Base-by-base conservation (phyloP, 345 rosid species). In the Aquilaria yunnanensis region DNA sequence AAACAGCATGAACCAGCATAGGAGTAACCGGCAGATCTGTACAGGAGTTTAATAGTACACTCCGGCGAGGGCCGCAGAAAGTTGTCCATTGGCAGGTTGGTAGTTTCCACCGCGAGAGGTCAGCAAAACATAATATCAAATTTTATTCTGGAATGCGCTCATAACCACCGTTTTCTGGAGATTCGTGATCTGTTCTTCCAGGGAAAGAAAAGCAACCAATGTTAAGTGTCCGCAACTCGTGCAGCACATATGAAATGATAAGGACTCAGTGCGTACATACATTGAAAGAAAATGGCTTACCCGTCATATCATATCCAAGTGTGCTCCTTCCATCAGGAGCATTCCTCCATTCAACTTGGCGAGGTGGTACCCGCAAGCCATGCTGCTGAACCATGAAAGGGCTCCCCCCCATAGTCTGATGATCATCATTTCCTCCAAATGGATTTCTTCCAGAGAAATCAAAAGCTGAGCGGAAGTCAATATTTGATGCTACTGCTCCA, bases 101-200 rank as follows among this genome's bases (percentile, higher is more conserved):
- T 61, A 61, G 8, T 43, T 34, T 13, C 62, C 55, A 59, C 2
- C 9, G 49, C 14, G 47, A 16, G 57, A 61, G 43, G 43, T 37
- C 1, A 6, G 41, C 16, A 48, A 12, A 50, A 55, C 51, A 56
- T 29, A 46, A 37, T 49, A 37, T 37, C 43, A 9, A 37, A 37
- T 37, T 66, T 72, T 76, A 85, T 49, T 71, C 82, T 46, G 64
- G 69, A 58, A 65, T 66, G 72, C 71, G 81, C 56, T 82, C 79
- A 12, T 76, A 82, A 54, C 80, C 83, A 54, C 85, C 83, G 53
- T 85, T 85, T 80, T 74, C 85, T 1, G 87, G 81, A 51, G 85
- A 80, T 62, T 76, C 81, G 69, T 73, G 62, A 51, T 78, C 81
- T 56, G 69, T 56, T 71, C 79, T 41, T 75, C 86, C 89, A 79